phyloP scores from a whole-genome alignment of 805 yeast species.

The Candida berthetii region DNA sequence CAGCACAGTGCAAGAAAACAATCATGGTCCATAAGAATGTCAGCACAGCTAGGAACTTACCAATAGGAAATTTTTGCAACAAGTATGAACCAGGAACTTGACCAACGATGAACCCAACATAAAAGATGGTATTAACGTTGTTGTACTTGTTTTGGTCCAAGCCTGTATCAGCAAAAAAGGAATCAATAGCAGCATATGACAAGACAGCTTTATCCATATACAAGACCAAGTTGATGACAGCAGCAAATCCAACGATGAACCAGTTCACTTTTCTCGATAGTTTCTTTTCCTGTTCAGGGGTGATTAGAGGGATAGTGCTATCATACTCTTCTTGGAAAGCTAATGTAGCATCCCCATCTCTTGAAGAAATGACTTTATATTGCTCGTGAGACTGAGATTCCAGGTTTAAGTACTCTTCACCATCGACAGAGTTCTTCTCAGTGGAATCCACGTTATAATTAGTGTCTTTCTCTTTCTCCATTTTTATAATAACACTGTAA shows the following conservation, averaged over 20 bases:
- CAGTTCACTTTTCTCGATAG: conserved; percentile 31
- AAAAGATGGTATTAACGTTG: conserved; percentile 45
- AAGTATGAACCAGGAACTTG: conserved; percentile 35
- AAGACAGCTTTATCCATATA: conserved; percentile 48
- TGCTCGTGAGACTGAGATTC: too few relatives aligned
- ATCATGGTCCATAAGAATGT: conserved; percentile 38
- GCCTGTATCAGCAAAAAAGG: conserved; percentile 39
- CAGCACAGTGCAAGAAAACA: conserved; percentile 40
- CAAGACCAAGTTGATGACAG: conserved; percentile 33
- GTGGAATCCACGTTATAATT: too few relatives aligned
- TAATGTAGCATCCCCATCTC: conserved; percentile 35
- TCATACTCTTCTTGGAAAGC: conserved; percentile 29
- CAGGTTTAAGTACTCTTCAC: too few relatives aligned
- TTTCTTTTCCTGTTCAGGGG: conserved; percentile 34
- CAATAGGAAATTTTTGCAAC: conserved; percentile 37
- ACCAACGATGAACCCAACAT: conserved; percentile 44
- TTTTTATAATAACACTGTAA: too few relatives aligned
- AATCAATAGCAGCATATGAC: conserved; percentile 42
- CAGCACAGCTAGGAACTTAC: conserved; percentile 29
- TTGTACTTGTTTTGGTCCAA: conserved; percentile 37
- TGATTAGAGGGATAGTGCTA: conserved; percentile 27
- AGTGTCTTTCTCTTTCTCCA: too few relatives aligned
- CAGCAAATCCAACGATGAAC: conserved; percentile 29
- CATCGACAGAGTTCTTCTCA: too few relatives aligned
- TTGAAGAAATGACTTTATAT: background rate